Evolutionary conservation across 805 yeast species (phyloP).

Genomic region (Saturnispora diversa): DNA sequence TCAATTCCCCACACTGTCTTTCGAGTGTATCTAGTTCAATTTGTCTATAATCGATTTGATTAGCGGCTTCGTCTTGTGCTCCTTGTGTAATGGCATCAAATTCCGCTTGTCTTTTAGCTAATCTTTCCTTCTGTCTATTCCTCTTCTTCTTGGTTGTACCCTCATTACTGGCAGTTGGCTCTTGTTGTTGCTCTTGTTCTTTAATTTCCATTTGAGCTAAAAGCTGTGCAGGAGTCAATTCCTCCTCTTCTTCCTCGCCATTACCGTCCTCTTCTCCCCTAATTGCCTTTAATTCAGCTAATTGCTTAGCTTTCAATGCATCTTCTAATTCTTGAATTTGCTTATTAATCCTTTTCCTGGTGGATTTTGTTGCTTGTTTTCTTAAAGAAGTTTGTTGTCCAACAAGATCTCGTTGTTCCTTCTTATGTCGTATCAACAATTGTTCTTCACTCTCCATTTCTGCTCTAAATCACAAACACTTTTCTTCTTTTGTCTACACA

Average conservation of each 20-base stretch:
- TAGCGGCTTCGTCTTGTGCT: slow-evolving; percentile 63
- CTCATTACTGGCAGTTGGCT: slow-evolving; percentile 1
- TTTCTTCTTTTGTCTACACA: not conserved
- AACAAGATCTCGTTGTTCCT: slow-evolving; percentile 58
- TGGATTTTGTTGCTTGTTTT: slow-evolving; percentile 77
- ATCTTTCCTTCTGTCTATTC: slow-evolving; percentile 77
- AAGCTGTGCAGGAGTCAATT: slow-evolving; percentile 58
- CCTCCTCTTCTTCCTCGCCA: slow-evolving; percentile 40
- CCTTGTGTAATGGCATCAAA: slow-evolving; percentile 52
- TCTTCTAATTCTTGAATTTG: slow-evolving; percentile 55
- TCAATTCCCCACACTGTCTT: slow-evolving; percentile 40
- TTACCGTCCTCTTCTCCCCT: slow-evolving; percentile 26
- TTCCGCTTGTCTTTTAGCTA: slow-evolving; percentile 70
- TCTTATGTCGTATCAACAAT: slow-evolving; percentile 52
- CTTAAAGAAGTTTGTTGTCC: slow-evolving; percentile 67
- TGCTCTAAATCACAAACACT: not conserved
- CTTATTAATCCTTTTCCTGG: slow-evolving; percentile 54
- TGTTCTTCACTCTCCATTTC: slow-evolving; percentile 38
- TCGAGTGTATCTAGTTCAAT: slow-evolving; percentile 65
- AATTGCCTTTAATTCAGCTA: slow-evolving; percentile 37
- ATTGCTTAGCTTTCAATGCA: slow-evolving; percentile 47
- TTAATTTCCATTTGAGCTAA: slow-evolving; percentile 42
- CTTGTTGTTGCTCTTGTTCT: slow-evolving; percentile 13
- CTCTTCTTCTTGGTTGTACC: slow-evolving; percentile 35
- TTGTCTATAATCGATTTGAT: slow-evolving; percentile 56